Evolutionary conservation across 805 yeast species (phyloP), one percentile per base, ranked within the genome.

Genomic region (Candida insectalens): DNA sequence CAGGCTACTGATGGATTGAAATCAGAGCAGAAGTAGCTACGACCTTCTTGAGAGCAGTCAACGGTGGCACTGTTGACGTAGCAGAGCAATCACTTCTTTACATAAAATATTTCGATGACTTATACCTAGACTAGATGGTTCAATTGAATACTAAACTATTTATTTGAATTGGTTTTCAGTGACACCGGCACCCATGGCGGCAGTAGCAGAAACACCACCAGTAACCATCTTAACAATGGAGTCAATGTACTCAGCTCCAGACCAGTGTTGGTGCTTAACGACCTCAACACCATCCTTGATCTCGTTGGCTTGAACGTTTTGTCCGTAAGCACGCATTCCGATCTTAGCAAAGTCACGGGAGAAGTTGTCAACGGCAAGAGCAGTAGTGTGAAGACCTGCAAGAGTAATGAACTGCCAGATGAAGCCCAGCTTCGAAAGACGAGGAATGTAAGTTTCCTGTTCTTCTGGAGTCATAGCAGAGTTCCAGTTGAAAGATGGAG

Each of bases 121-220:
- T n/a, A n/a, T n/a, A n/a, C n/a, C n/a, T n/a, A n/a, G n/a, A n/a
- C n/a, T n/a, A n/a, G n/a, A n/a, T n/a, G n/a, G n/a, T n/a, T n/a
- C n/a, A n/a, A n/a, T n/a, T n/a, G n/a, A n/a, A n/a, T n/a, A n/a
- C n/a, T n/a, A n/a, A n/a, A n/a, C n/a, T n/a, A 18, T 7, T 39
- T 36, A 44, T 41, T 81, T 83, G 67, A 89, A 89, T 64, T 89
- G 97, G 47, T 83, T 94, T 66, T 89, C 97, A 36, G 97, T 89
- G 46, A 89, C 96, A 67, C 97, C 97, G 41, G 80, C 80, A 54
- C 96, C 96, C 96, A 89, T 89, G 32, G 97, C 96, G 45, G 96
- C 95, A 32, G 97, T 89, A 14, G 94, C 80, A 33, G 88, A 71
- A 38, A 88, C 82, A 65, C 97, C 97, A 50, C 96, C 96, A 36